phyloP scores from a whole-genome alignment of 331 rosid genomes.

The Quercus lobata region DNA sequence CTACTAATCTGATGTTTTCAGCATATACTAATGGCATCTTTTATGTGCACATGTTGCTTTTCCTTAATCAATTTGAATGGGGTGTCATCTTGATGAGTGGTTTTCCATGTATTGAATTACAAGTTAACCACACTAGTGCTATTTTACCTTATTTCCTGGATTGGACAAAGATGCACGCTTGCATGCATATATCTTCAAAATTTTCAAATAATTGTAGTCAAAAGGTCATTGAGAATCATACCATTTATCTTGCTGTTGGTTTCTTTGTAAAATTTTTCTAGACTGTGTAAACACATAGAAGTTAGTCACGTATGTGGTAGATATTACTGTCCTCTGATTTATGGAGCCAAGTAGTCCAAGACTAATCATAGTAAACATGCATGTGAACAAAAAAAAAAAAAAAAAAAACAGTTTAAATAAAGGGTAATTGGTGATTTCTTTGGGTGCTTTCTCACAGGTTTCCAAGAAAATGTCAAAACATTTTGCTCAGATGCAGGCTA shows the following conservation, averaged over 20 bases:
- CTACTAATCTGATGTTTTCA: background rate
- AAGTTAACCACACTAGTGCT: background rate
- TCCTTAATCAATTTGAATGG: background rate
- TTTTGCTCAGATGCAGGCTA: conserved; percentile 58
- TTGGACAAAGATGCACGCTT: background rate
- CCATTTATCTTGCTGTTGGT: background rate
- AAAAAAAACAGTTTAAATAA: background rate
- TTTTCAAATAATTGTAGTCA: background rate
- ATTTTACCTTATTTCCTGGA: background rate
- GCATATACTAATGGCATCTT: background rate
- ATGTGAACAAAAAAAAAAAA: background rate
- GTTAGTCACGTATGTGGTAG: background rate
- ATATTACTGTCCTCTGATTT: background rate
- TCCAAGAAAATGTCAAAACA: conserved; percentile 71
- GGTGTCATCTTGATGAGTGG: background rate
- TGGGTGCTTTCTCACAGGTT: conserved; percentile 41
- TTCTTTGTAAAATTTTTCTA: background rate
- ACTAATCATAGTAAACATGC: background rate
- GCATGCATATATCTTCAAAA: background rate
- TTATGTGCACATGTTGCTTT: background rate
- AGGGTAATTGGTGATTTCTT: background rate
- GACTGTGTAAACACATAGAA: background rate
- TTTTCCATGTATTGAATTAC: background rate
- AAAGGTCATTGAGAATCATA: background rate
- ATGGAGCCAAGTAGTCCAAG: background rate